These are phyloP conservation scores for Filobasidium floriforme DNA, from an alignment of 768 basidiomycete genomes.

Conservation along the genomic window DNA sequence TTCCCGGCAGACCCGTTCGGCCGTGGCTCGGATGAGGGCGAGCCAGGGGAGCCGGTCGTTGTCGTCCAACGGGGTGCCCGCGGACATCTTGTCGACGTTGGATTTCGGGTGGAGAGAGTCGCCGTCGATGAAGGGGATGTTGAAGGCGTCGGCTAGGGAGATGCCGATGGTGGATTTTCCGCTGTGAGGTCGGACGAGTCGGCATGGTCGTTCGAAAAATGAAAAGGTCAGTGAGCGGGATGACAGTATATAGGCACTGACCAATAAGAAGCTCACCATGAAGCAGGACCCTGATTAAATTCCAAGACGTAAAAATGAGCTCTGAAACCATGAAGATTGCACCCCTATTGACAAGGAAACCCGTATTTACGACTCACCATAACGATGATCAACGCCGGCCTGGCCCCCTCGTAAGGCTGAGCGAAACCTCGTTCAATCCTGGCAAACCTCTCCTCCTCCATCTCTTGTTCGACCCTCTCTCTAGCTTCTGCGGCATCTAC, in stretches of 20 bases:
- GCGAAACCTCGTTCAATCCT: constrained; percentile 31
- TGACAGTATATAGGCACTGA: not conserved
- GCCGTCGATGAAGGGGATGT: constrained; percentile 76
- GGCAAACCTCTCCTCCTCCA: constrained; percentile 23
- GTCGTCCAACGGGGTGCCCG: constrained; percentile 67
- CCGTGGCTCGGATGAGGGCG: constrained; percentile 59
- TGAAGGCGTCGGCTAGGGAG: constrained; percentile 56
- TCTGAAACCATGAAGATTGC: constrained; percentile 49
- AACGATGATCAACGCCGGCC: constrained; percentile 47
- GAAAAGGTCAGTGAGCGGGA: not conserved
- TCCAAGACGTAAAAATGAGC: constrained; percentile 52
- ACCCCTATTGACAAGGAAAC: not conserved
- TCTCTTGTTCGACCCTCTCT: constrained; percentile 19
- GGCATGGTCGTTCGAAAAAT: not conserved
- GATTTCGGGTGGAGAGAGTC: constrained; percentile 74
- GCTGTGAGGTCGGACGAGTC: constrained; percentile 14
- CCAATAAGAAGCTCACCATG: constrained; percentile 23
- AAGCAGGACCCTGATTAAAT: constrained; percentile 50
- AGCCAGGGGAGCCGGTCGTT: constrained; percentile 83
- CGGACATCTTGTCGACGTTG: constrained; percentile 82
- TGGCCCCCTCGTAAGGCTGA: constrained; percentile 30
- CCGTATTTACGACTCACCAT: constrained; percentile 40
- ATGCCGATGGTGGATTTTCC: constrained; percentile 52
- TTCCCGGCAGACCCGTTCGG: constrained; percentile 49
- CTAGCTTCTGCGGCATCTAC: constrained; percentile 7